These are phyloP conservation scores for Corchorus olitorius DNA, from an alignment of 345 rosid species.

Conservation along the genomic window DNA sequence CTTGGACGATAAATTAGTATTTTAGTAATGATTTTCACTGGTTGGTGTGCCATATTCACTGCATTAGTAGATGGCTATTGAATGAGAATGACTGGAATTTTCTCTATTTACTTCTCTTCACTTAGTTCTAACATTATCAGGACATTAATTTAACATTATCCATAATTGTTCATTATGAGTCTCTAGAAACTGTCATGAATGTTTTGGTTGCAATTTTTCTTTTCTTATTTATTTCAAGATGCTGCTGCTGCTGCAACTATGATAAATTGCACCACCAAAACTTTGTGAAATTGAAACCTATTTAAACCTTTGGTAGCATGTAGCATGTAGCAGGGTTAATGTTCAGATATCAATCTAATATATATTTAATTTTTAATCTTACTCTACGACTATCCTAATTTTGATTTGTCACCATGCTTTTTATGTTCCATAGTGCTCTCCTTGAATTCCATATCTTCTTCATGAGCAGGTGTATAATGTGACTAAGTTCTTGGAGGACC, in stretches of 20 bases:
- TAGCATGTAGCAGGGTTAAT: background rate
- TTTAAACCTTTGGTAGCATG: background rate
- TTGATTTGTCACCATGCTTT: background rate
- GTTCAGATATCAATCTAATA: background rate
- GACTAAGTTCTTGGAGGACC: constrained; percentile 79
- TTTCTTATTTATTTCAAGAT: background rate
- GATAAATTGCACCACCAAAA: background rate
- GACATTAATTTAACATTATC: no score
- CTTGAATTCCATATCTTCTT: constrained; percentile 4
- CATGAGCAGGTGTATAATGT: constrained; percentile 63
- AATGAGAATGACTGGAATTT: background rate
- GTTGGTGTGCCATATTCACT: background rate
- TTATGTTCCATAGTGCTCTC: background rate
- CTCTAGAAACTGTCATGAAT: background rate
- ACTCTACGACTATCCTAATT: background rate
- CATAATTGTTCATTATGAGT: background rate
- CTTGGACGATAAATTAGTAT: background rate
- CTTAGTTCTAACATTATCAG: background rate
- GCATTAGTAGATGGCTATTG: background rate
- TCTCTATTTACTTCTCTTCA: background rate
- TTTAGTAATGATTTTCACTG: background rate
- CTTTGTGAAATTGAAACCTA: background rate
- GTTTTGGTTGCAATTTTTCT: background rate
- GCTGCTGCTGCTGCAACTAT: background rate
- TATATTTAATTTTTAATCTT: background rate